Evolutionary conservation across 306 rosid genomes (phyloP), one percentile per base, ranked within the genome.

Genomic region (Rubus idaeus): DNA sequence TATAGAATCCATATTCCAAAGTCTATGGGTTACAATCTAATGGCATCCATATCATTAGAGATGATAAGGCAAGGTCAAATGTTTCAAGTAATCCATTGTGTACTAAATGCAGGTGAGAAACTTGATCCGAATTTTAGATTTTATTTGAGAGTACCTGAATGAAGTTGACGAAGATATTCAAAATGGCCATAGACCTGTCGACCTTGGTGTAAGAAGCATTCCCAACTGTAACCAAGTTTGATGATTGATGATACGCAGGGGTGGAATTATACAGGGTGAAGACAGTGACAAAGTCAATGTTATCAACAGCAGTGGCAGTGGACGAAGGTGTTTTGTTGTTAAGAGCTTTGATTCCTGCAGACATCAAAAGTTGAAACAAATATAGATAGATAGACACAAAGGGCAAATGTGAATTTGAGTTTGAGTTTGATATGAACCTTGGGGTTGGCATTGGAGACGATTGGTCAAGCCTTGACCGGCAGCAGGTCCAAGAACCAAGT

Each of bases 391-490:
- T 10, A 46, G 50, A 30, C 35, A 30, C 35, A 30, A n/a, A 49
- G 49, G 6, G 10, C 5, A n/a, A 37, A 23, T 21, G 37, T 51
- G 40, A 47, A 35, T 80, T 65, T 61, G 70, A 16, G n/a, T n/a
- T n/a, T n/a, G n/a, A n/a, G 39, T 18, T 21, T 6, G 53, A 56
- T 21, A 41, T 5, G 1, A n/a, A 63, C 45, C 37, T 18, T 42
- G 74, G 91, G 96, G 93, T 84, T 87, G 85, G 89, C 97, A 92
- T 72, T 95, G 97, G 82, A 95, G 85, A 23, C 97, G 97, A 77
- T 84, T 89, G 52, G 92, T 51, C 75, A 86, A 73, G 90, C 99
- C 97, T 86, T 89, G 94, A 40, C 99, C 99, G 73, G 97, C 90
- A 81, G 96, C 92, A 74, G 93, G 95, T 53, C 99, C 99, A 66